Evolutionary conservation across 2,329 filamentous ascomycete genomes (phyloP).

Genomic region (Aureobasidium mangrovei): DNA sequence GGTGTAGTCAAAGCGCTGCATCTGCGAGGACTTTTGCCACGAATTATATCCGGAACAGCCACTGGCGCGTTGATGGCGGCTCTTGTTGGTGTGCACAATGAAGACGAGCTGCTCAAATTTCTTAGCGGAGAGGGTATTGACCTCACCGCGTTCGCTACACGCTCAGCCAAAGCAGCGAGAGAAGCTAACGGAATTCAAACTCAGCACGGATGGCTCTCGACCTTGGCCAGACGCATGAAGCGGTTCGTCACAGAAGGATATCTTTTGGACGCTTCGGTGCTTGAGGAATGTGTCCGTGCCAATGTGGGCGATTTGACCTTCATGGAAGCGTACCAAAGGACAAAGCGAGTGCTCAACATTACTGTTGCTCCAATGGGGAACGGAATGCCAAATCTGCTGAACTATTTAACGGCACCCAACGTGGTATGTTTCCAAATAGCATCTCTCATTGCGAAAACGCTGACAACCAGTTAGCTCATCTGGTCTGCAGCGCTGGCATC

Average conservation of each 20-base stretch:
- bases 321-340: slow-evolving; percentile 80
- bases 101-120: slow-evolving; percentile 71
- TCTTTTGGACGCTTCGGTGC: slow-evolving; percentile 69
- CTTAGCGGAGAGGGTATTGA: slow-evolving; percentile 74
- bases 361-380: slow-evolving; percentile 68
- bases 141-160: slow-evolving; percentile 62
- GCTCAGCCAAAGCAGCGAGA: slow-evolving; percentile 23
- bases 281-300: slow-evolving; percentile 74
- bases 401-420: slow-evolving; percentile 87
- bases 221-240: slow-evolving; percentile 55
- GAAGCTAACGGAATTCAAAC: slow-evolving; percentile 18
- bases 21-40: slow-evolving; percentile 68
- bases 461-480: slow-evolving; percentile 49
- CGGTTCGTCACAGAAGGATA: slow-evolving; percentile 71
- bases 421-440: slow-evolving; percentile 52
- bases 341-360: slow-evolving; percentile 83
- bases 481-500: slow-evolving; percentile 72
- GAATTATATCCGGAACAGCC: slow-evolving; percentile 85
- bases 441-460: background rate
- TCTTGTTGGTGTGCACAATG: slow-evolving; percentile 76
- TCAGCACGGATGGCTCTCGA: slow-evolving; percentile 39
- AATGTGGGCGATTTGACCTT: slow-evolving; percentile 89
- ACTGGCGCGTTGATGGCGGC: slow-evolving; percentile 86
- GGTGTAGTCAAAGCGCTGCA: slow-evolving; percentile 85
- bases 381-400: slow-evolving; percentile 75